A percentile compares a stretch with the other conserved stretches of the same genome.
Evolutionary conservation across 2,329 filamentous ascomycete species (phyloP).

Genomic region (Talaromyces sp.): DNA sequence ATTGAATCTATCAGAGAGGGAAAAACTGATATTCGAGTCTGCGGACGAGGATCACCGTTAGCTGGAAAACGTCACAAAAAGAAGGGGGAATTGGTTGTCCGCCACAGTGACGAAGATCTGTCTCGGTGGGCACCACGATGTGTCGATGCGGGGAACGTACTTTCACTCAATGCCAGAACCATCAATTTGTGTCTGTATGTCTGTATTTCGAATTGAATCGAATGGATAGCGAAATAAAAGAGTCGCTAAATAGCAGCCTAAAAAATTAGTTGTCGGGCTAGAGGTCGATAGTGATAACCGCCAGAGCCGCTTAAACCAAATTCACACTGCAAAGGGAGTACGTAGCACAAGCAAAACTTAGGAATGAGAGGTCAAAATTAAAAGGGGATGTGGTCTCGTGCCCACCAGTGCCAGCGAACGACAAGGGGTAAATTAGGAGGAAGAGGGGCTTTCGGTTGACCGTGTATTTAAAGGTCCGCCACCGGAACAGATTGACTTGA

Average conservation of each 20-base stretch:
- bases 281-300: not conserved
- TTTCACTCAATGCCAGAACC: not conserved
- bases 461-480: slow-evolving; percentile 2
- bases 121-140: not conserved
- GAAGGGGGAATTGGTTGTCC: not conserved
- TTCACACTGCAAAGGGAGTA: not conserved
- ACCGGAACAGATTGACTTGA: not conserved
- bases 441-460: slow-evolving; percentile 7
- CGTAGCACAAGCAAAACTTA: slow-evolving; percentile 16
- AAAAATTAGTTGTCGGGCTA: slow-evolving; percentile 16
- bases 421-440: not conserved
- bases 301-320: not conserved
- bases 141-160: slow-evolving; percentile 5
- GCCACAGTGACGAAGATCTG: not conserved
- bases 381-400: slow-evolving; percentile 33
- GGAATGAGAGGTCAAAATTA: slow-evolving; percentile 12
- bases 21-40: not conserved
- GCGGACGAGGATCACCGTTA: not conserved
- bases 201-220: not conserved
- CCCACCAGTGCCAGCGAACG: slow-evolving; percentile 14
- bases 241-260: not conserved
- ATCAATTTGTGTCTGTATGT: not conserved
- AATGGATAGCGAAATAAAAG: not conserved
- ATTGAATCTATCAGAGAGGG: not conserved
- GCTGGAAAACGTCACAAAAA: not conserved